Base-by-base conservation (phyloP, 83 land plant genomes). In the Picea abies region DNA sequence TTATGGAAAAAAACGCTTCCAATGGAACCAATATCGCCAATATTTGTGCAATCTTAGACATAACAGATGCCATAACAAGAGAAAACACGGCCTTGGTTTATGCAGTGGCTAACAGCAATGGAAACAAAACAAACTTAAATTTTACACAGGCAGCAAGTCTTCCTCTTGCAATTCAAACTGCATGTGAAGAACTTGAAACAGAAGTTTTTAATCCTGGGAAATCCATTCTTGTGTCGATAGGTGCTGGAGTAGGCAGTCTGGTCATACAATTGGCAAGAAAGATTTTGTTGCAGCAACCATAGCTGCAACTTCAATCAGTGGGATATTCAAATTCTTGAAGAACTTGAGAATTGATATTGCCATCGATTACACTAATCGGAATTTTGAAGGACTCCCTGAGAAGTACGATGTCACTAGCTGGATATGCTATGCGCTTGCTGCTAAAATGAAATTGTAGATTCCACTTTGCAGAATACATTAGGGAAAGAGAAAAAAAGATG, bases 111-210 rank as follows among this genome's bases (percentile, higher is more conserved):
- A 6, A 44, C 47, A 44, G 7, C 0, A 44, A 29, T 29, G 29
- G 29, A 29, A 29, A 29, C 29, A 44, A 44, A 44, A 89, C 86
- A 78, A 95, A 88, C 35, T 22, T 96, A 47, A 91, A 93, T 65
- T 96, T 29, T 81, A 91, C 84, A 4, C 91, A 95, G 81, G 99
- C 96, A 29, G 29, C 29, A 29, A 29, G 90, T 14, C 86, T 96
- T 32, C 99, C 97, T 76, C 92, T 96, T n/a, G 97, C 98, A 8
- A 92, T 96, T 83, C 85, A 86, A 79, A 95, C 99, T 64, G 98
- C 94, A 58, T 82, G 92, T 76, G 96, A 93, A 82, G 97, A 93
- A 11, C 91, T 93, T 4, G 93, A 93, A 63, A 90, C 29, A 29
- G 29, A 29, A 29, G 75, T 87, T 4, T 92, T 96, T 67, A 88